A percentile compares a stretch with the other conserved stretches of the same genome.
Evolutionary conservation across 2,329 filamentous ascomycete genomes (phyloP).

Genomic region (Apiospora malaysiana): DNA sequence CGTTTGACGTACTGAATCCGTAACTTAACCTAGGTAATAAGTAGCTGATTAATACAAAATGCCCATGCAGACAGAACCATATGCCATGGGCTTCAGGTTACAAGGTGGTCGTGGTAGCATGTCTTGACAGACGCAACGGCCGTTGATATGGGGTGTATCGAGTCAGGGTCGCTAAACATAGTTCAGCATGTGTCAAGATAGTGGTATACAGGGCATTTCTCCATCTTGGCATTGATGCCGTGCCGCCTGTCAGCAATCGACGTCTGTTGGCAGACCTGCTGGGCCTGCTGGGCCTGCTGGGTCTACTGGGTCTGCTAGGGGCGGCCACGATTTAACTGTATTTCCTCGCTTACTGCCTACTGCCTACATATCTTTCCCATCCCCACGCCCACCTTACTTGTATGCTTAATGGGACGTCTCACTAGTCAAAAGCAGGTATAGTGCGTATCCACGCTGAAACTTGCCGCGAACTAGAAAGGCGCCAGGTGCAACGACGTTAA

Average conservation of each 20-base stretch:
- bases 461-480: neutral
- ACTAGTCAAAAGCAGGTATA: constrained; percentile 1
- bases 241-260: neutral
- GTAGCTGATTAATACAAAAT: too few relatives aligned
- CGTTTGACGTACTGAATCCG: too few relatives aligned
- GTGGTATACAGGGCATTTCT: neutral
- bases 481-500: neutral
- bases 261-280: neutral
- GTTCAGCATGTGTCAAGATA: neutral
- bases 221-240: neutral
- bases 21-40: too few relatives aligned
- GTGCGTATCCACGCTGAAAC: neutral
- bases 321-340: too few relatives aligned
- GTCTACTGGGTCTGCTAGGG: too few relatives aligned
- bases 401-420: constrained; percentile 5
- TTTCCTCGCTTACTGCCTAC: too few relatives aligned
- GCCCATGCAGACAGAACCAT: too few relatives aligned
- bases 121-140: neutral
- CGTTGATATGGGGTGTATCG: neutral
- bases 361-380: too few relatives aligned
- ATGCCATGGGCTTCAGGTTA: too few relatives aligned
- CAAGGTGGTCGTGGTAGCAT: too few relatives aligned
- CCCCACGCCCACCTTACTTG: constrained; percentile 2
- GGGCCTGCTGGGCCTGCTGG: too few relatives aligned
- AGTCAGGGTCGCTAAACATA: constrained; percentile 11